Base-by-base conservation (phyloP, 1,284 basidiomycete species). In the Austroboletus niveus region DNA sequence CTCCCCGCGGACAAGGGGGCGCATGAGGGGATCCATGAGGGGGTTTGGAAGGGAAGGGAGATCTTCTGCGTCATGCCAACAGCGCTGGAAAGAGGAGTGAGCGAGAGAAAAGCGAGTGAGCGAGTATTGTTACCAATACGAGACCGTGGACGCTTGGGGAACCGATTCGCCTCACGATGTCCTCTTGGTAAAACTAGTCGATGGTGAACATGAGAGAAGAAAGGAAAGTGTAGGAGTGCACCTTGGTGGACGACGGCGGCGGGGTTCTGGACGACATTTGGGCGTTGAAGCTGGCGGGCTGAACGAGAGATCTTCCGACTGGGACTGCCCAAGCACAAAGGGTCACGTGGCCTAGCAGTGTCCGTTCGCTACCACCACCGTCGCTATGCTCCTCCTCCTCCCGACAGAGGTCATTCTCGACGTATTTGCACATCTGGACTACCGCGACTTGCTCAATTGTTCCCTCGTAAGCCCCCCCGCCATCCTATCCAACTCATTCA, bases 1-100 rank as follows among this genome's bases (percentile, higher is more conserved):
- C 76, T 95, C 91, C 46, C 89, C 89, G 49, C 81, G 82, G 49
- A 76, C 70, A 17, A 95, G 78, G n/a, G 84, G 81, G 39, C 89
- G 78, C 74, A 90, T 82, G 47, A 93, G 75, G 12, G 88, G 87
- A 65, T 92, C 88, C 41, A 69, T 59, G 49, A 75, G 68, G 31
- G 77, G 70, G 30, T 70, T 68, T 12, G 72, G 66, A 11, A 68
- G 43, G 0, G 74, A 73, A 30, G 77, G 77, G 24, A 80, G 60
- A 54, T 89, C 87, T 60, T 91, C 87, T 11, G 81, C 79, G 66
- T 92, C 89, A 59, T 89, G 85, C 89, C 89, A 92, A 62, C 86
- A 89, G 65, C 87, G 80, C 88, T 90, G 59, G 46, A 50, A 29
- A 10, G 29, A 45, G 11, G 1, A 9, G 46, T 59, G 48, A 57